Percentiles rank a stretch among this genome's conserved stretches.
These are phyloP conservation scores for Nephromyces sp. DNA, from an alignment of 169 alveolate species.

Conservation along the genomic window DNA sequence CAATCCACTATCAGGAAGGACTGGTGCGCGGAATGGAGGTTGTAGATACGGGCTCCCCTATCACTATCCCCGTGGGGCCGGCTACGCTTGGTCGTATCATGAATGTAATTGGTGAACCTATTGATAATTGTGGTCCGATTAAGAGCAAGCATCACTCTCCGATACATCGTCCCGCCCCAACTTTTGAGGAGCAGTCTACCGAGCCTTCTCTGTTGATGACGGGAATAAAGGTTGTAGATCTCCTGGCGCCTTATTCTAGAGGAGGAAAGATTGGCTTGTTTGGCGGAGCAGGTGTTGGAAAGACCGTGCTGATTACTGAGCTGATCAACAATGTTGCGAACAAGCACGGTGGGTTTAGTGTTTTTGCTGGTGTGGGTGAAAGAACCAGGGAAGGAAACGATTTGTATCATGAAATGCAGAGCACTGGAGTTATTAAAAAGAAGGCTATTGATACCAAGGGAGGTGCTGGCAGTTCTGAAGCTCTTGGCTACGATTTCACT, in stretches of 20 bases:
- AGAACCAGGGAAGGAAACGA: conserved; percentile 97
- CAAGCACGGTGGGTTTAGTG: conserved; percentile 95
- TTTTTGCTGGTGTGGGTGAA: conserved; percentile 96
- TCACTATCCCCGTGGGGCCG: conserved; percentile 58
- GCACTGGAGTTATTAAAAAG: conserved; percentile 21
- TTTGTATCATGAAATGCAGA: conserved; percentile 88
- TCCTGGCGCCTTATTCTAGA: conserved; percentile 91
- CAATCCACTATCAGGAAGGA: too few relatives aligned
- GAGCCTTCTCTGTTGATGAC: conserved; percentile 68
- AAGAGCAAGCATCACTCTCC: conserved; percentile 64
- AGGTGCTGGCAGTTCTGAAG: too few relatives aligned
- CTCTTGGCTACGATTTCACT: conserved; percentile 53
- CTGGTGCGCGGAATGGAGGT: conserved; percentile 89
- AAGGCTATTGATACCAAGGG: too few relatives aligned
- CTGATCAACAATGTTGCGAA: conserved; percentile 91
- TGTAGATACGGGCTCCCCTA: conserved; percentile 86
- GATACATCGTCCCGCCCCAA: conserved; percentile 90
- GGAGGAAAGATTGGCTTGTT: conserved; percentile 97
- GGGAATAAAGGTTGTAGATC: conserved; percentile 78
- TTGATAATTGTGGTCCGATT: conserved; percentile 92
- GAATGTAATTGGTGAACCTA: conserved; percentile 95
- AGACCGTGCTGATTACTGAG: conserved; percentile 94
- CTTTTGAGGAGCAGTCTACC: conserved; percentile 80
- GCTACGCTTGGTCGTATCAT: conserved; percentile 87
- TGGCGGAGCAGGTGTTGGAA: conserved; percentile 99